Evolutionary conservation across 768 basidiomycete genomes (phyloP), one percentile per base, ranked within the genome.

Genomic region (Trametes villosa): DNA sequence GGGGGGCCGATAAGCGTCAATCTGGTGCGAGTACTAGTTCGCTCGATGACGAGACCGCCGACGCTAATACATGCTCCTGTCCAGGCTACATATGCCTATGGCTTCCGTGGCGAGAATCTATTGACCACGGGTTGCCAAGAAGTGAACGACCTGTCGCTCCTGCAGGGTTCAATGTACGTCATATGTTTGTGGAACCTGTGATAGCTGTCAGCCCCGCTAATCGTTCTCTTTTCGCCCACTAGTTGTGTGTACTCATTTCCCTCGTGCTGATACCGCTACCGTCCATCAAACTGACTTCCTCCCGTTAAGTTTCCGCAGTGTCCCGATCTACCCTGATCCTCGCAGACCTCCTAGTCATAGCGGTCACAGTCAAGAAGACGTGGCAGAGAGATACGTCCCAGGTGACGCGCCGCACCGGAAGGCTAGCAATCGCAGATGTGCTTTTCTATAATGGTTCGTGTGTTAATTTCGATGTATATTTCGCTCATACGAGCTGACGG

Each of bases 1-100:
- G n/a, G n/a, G n/a, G 49, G 40, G 9, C 57, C 57, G 3, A n/a
- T 51, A 1, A 49, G n/a, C 22, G 30, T 33, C n/a, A 51, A 58
- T 41, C 24, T 58, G 12, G 57, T 51, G 34, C 4, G 57, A 46
- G 8, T 9, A 7, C 3, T 15, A 12, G 18, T n/a, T 9, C n/a
- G 9, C 9, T 9, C n/a, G 9, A 11, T 24, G 20, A 20, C 17
- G 3, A 7, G 29, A 7, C n/a, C n/a, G n/a, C 11, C 9, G 18
- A 13, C 1, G 12, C 8, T 30, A 15, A n/a, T 20, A 20, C 9
- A 11, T 48, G 30, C 17, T 9, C 2, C 4, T 18, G 4, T 15
- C 18, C 15, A 15, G 46, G 7, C 27, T 5, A 29, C 22, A 4
- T 24, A 44, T 18, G 36, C 15, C 15, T 38, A 38, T 12, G 36